Conservation (phyloP, 1,284 basidiomycete species). For the Kwoniella shivajii region DNA sequence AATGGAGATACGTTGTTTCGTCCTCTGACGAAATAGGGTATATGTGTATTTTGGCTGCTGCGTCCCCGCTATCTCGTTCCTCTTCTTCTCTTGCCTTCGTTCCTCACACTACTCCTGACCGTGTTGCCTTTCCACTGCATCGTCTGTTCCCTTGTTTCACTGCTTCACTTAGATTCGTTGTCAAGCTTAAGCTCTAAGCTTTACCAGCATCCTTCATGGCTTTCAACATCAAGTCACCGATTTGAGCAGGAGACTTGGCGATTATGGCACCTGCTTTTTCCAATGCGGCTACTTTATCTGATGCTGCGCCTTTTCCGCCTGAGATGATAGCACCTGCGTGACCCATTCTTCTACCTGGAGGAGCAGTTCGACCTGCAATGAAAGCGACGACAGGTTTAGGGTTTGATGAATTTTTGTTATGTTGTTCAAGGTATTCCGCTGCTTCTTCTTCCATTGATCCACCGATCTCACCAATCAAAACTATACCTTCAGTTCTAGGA, state of each 20-base stretch:
- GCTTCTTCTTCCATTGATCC: slow-evolving; percentile 99
- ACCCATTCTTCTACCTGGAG: slow-evolving; percentile 97
- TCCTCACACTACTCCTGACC: neutral
- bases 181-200: no score
- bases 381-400: slow-evolving; percentile 98
- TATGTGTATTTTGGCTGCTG: no score
- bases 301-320: slow-evolving; percentile 95
- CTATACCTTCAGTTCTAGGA: slow-evolving; percentile 89
- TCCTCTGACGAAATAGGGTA: no score
- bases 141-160: neutral
- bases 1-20: no score
- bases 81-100: no score
- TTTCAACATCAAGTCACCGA: slow-evolving; percentile 83
- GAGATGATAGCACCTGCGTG: slow-evolving; percentile 98
- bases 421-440: slow-evolving; percentile 88
- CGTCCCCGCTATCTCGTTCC: no score
- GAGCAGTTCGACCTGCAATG: slow-evolving; percentile 96
- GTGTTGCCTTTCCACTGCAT: neutral
- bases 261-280: slow-evolving; percentile 91
- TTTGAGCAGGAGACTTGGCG: slow-evolving; percentile 94
- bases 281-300: slow-evolving; percentile 94
- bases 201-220: slow-evolving; percentile 84
- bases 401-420: slow-evolving; percentile 84
- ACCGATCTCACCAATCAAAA: slow-evolving; percentile 98
- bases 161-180: neutral